Evolutionary conservation across 352 stramenopile species (phyloP), one percentile per base, ranked within the genome.

Genomic region (Phytophthora sojae): DNA sequence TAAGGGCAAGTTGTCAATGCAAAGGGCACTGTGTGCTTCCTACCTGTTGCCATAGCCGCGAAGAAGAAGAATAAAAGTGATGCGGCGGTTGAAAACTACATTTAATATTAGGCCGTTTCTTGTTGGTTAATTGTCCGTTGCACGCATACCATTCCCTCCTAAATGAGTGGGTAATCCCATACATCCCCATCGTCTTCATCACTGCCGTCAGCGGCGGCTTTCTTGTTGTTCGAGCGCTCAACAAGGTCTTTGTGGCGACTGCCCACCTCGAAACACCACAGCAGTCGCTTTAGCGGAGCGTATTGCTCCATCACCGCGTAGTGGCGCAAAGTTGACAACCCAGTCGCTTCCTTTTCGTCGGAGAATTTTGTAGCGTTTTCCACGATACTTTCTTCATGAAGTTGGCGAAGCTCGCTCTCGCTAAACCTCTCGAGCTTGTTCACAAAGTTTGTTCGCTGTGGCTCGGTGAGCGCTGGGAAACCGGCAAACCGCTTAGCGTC

Each of bases 401-500:
- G 61, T 54, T 71, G 52, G 17, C 75, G 58, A 0, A 94, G 75
- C 44, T 94, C 83, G 4, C 8, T 62, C 44, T 92, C 85, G 29
- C 80, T 92, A 54, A 91, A 72, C 51, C 78, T 73, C 30, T 82
- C 57, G 25, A 92, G 58, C 63, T 94, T 94, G 25, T 89, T 67
- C 26, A 94, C 76, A 55, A 93, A 89, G 30, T 92, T 92, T 15
- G 82, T 88, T 12, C 85, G 81, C 26, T 87, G 67, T 0, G 61
- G 60, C 12, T 87, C 76, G 4, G 79, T 83, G 0, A 92, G 68
- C 7, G 63, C 56, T 0, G 72, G 72, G 50, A 86, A 86, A 17
- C 77, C 72, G 72, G 75, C 39, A 61, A 79, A 79, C 12, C 44
- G 47, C 12, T 73, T 67, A 23, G 62, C 30, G 30, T 65, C 56